These are phyloP conservation scores for Stenocarpella maydis DNA, from an alignment of 2,329 filamentous ascomycete genomes.

Conservation along the genomic window DNA sequence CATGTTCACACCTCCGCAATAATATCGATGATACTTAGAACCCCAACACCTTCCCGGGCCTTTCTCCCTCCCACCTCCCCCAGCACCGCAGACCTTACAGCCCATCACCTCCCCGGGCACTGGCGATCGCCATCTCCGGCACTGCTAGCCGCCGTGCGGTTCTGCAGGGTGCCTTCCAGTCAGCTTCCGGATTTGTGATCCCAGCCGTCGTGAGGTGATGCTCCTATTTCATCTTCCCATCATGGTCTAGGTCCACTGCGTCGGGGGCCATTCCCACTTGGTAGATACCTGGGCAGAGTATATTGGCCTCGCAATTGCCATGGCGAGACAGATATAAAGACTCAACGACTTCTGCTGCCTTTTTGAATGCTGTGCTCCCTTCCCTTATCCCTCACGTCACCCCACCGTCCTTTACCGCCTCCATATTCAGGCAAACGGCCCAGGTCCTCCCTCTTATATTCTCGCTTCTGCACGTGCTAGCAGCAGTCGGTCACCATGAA, in stretches of 20 bases:
- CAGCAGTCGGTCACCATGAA: constrained; percentile 46
- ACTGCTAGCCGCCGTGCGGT: not conserved
- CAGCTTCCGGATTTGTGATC: constrained; percentile 6
- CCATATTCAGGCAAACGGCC: not conserved
- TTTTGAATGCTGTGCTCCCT: accelerated
- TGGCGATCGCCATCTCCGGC: not conserved
- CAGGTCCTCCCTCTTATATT: not conserved
- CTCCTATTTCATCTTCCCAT: not conserved
- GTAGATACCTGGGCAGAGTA: not conserved
- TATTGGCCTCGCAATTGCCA: not conserved
- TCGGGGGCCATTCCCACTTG: not conserved
- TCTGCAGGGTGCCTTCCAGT: not conserved
- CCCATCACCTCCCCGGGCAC: not conserved
- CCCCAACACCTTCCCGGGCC: not conserved
- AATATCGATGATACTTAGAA: constrained; percentile 2
- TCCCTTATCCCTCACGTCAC: not conserved
- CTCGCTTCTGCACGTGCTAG: not conserved
- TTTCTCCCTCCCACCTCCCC: too few relatives aligned
- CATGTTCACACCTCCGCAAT: not conserved
- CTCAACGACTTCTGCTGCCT: not conserved
- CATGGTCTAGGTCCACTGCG: not conserved
- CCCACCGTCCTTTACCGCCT: not conserved
- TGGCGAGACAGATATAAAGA: not conserved
- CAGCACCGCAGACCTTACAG: not conserved
- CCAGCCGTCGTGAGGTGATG: constrained; percentile 9